Conservation (phyloP, 2,329 filamentous ascomycete genomes). For the Fusarium avenaceum region DNA sequence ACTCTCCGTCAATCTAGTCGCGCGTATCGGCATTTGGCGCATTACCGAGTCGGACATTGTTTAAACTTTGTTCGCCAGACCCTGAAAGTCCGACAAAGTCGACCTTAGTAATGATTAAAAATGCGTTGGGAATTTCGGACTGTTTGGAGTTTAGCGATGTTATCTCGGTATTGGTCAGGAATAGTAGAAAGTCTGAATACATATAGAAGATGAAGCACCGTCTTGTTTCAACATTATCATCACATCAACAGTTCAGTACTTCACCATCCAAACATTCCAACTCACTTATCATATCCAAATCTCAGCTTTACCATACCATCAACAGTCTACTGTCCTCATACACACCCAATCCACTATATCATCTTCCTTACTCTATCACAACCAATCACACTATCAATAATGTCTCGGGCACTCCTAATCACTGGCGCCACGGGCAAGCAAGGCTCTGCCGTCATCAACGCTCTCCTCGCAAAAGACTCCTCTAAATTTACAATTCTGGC, state of each 20-base stretch:
- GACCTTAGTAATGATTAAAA: slow-evolving; percentile 5
- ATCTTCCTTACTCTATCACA: accelerated
- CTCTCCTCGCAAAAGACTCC: slow-evolving; percentile 16
- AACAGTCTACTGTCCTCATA: not conserved
- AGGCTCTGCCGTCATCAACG: slow-evolving; percentile 27
- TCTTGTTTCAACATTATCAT: not conserved
- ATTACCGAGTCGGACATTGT: slow-evolving; percentile 2
- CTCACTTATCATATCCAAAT: too few relatives aligned
- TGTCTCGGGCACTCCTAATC: slow-evolving; percentile 38
- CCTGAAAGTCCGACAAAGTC: slow-evolving; percentile 14
- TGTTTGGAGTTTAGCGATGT: accelerated
- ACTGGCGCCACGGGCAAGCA: slow-evolving; percentile 38
- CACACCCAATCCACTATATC: accelerated
- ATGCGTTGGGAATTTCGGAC: not conserved
- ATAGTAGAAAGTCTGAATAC: not conserved
- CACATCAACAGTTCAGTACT: not conserved
- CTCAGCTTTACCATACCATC: too few relatives aligned
- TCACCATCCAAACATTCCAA: too few relatives aligned
- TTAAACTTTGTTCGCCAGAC: not conserved
- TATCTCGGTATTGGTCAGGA: not conserved
- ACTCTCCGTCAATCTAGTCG: not conserved
- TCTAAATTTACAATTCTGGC: slow-evolving; percentile 32
- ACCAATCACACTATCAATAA: not conserved
- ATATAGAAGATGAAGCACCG: not conserved
- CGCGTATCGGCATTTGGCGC: not conserved